Conservation (phyloP, 805 yeast species). For the Pichia cephalocereana region DNA sequence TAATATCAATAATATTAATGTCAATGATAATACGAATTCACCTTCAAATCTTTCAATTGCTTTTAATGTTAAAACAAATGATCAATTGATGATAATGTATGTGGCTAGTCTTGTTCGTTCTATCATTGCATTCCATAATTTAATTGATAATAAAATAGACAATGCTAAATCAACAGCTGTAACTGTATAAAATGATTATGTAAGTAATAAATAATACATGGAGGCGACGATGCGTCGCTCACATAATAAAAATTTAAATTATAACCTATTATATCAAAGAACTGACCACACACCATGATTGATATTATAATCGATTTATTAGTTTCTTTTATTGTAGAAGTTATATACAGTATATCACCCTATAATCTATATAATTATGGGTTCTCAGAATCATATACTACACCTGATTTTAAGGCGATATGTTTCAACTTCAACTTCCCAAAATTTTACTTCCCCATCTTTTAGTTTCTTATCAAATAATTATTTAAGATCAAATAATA, state of each 20-base stretch:
- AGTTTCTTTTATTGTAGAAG: no score
- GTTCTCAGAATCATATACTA: no score
- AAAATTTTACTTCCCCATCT: neutral
- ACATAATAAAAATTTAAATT: no score
- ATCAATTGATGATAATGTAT: conserved; percentile 90
- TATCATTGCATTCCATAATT: conserved; percentile 91
- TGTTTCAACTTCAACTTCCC: neutral
- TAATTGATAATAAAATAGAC: conserved; percentile 90
- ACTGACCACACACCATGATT: no score
- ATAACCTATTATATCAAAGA: no score
- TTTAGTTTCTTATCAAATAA: neutral
- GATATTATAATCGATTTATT: no score
- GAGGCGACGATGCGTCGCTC: no score
- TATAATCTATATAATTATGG: no score
- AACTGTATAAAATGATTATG: neutral
- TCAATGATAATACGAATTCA: no score
- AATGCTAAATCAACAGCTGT: neutral
- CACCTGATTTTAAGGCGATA: neutral
- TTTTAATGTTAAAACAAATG: conserved; percentile 88
- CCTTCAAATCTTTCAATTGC: conserved; percentile 35
- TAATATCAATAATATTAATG: no score
- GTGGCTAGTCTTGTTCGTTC: conserved; percentile 85
- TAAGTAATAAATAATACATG: no score
- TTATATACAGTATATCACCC: no score
- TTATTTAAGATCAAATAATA: neutral